Evolutionary conservation across 225 moss, liverwort and hornwort species (phyloP).

Genomic region (Pseudisothecium myosuroides): DNA sequence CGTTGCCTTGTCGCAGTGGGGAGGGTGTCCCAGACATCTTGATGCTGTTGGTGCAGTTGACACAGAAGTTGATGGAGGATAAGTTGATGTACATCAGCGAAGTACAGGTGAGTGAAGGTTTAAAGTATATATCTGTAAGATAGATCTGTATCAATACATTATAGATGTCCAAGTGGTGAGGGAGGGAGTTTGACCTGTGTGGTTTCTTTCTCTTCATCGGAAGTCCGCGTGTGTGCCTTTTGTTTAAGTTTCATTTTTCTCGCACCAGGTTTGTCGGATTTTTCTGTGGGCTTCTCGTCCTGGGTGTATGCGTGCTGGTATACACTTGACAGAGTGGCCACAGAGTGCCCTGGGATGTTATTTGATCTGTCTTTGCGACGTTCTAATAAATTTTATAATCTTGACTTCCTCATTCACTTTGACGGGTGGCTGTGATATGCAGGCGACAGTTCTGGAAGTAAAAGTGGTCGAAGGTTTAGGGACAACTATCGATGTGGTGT

Average conservation of each 20-base stretch:
- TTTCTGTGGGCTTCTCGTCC: background rate
- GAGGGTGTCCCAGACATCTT: slow-evolving; percentile 98
- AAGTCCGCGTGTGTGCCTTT: background rate
- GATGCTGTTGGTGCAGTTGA: slow-evolving; percentile 92
- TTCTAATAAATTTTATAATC: background rate
- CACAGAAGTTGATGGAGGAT: slow-evolving; percentile 99
- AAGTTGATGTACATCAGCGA: slow-evolving; percentile 98
- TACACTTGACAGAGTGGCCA: background rate
- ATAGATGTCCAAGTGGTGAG: background rate
- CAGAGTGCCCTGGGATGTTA: background rate
- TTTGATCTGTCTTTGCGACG: background rate
- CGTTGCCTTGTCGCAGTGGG: slow-evolving; percentile 46
- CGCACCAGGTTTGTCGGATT: background rate
- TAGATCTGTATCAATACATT: background rate
- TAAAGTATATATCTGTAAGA: background rate
- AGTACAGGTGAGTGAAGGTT: slow-evolving; percentile 59
- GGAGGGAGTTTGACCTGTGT: background rate
- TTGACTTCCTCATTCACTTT: background rate
- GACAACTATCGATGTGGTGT: slow-evolving; percentile 96
- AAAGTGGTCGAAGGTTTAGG: slow-evolving; percentile 96
- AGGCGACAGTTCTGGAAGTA: slow-evolving; percentile 96
- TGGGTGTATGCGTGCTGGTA: background rate
- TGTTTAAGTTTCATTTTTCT: background rate
- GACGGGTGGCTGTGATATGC: slow-evolving; percentile 1
- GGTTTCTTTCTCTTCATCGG: background rate